Evolutionary conservation across 2,329 filamentous ascomycete species (phyloP), one percentile per base, ranked within the genome.

Genomic region (Nemania serpens): DNA sequence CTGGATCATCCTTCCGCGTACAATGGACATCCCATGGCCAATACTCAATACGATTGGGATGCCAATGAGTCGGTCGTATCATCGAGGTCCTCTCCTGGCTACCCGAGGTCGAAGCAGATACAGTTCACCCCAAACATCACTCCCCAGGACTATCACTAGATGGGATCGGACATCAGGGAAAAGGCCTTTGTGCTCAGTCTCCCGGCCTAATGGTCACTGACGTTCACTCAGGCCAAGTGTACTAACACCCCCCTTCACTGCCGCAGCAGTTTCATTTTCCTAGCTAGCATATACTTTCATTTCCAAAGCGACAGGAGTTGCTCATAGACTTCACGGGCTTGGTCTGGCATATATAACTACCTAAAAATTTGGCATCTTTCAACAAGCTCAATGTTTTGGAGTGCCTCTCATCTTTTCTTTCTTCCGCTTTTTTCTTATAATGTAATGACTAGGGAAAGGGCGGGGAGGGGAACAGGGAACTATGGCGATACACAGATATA

Each of bases 41-140:
- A 78, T 42, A 70, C 78, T 15, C 82, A 85, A 63, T 84, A 82
- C 68, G 79, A 80, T 66, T 85, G 83, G 77, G 78, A 83, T 5
- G 76, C 71, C 12, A 74, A 79, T 43, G 76, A 79, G 37, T 76
- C 79, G 1, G 76, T 76, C 47, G 70, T 74, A 29, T 75, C 76
- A 25, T 71, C 71, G 5, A 74, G 69, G 59, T 73, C 74, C 10
- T 77, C 77, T 15, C 76, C 77, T 9, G 70, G 72, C 34, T 74
- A 75, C 34, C 63, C 74, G 1, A 73, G 73, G 62, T 74, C 74
- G n/a, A 77, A 77, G 66, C 76, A 77, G 46, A 79, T 80, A 52
- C 78, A 80, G 64, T 81, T 80, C 68, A 78, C 77, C 10, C 78
- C 75, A 42, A 81, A 80, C 64, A 73, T 80, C 54, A 81, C 78